Percentiles rank a stretch among this genome's conserved stretches.
Conservation (phyloP, 345 rosid genomes). For the Ailanthus altissimus region DNA sequence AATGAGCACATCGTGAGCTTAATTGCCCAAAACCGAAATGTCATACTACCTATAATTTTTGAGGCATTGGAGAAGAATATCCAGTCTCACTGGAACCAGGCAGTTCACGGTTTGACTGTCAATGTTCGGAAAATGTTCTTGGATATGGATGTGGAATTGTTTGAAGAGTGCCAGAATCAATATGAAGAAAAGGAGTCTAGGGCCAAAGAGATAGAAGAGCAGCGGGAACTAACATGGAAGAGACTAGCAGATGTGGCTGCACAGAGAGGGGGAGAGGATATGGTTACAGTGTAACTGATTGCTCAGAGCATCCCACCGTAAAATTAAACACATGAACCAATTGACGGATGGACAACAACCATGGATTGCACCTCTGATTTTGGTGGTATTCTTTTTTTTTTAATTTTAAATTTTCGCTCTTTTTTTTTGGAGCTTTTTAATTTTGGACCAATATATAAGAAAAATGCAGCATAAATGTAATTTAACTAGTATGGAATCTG, state of each 20-base stretch:
- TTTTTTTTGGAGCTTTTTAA: slow-evolving; percentile 8
- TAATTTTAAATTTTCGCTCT: not conserved
- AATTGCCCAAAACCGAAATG: slow-evolving; percentile 69
- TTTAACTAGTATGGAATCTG: slow-evolving; percentile 37
- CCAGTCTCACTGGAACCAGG: slow-evolving; percentile 78
- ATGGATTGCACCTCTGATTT: slow-evolving; percentile 24
- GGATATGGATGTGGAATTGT: slow-evolving; percentile 80
- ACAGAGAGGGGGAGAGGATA: slow-evolving; percentile 50
- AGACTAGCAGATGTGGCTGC: slow-evolving; percentile 70
- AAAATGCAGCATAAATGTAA: slow-evolving; percentile 37
- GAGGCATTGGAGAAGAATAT: slow-evolving; percentile 80
- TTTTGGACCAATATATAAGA: slow-evolving; percentile 32
- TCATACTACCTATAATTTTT: slow-evolving; percentile 69
- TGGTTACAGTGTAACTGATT: slow-evolving; percentile 47
- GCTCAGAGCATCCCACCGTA: slow-evolving; percentile 12
- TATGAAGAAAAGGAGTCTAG: slow-evolving; percentile 61
- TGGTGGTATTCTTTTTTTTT: slow-evolving; percentile 44
- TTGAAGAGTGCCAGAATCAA: slow-evolving; percentile 73
- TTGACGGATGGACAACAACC: slow-evolving; percentile 5
- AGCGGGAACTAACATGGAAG: slow-evolving; percentile 72
- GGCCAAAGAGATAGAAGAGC: slow-evolving; percentile 64
- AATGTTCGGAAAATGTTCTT: slow-evolving; percentile 80
- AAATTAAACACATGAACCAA: not conserved
- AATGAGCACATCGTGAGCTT: slow-evolving; percentile 79
- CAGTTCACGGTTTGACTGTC: slow-evolving; percentile 76